Conservation (phyloP, 139 green algal genomes). For the Eudorina sp. region DNA sequence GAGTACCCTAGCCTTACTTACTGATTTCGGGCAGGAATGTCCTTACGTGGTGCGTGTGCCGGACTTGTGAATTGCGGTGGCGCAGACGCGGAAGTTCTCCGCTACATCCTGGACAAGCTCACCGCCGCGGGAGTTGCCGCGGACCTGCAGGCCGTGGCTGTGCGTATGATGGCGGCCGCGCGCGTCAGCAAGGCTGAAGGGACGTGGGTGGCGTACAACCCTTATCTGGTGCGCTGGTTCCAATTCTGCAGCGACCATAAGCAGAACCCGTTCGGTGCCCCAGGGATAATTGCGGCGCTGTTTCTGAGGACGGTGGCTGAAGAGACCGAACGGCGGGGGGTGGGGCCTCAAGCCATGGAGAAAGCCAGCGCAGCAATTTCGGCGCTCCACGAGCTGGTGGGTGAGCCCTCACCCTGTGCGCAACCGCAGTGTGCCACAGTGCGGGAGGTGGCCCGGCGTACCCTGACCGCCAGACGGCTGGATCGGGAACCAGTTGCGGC, state of each 20-base stretch:
- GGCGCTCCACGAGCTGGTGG: background rate
- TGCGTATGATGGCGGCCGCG: background rate
- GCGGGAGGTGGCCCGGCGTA: background rate
- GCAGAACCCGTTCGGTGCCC: too few relatives aligned
- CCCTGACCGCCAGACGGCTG: background rate
- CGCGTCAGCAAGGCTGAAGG: background rate
- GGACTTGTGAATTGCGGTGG: background rate
- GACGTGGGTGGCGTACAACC: background rate
- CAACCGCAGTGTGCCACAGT: background rate
- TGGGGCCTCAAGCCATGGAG: background rate
- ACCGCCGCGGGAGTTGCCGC: too few relatives aligned
- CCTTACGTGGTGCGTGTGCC: background rate
- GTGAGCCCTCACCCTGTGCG: background rate
- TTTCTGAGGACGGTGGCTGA: background rate
- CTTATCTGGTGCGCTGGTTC: too few relatives aligned
- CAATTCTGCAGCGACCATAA: too few relatives aligned
- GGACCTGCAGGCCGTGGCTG: too few relatives aligned
- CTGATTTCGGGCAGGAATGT: background rate
- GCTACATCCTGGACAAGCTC: background rate
- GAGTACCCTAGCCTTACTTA: background rate
- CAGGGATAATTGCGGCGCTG: background rate
- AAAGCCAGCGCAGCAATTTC: background rate
- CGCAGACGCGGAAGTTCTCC: too few relatives aligned
- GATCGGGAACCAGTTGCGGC: background rate
- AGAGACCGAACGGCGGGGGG: background rate